These are phyloP conservation scores for Hyphopichia buzzinii DNA, from an alignment of 1,139 yeast genomes.

Conservation along the genomic window DNA sequence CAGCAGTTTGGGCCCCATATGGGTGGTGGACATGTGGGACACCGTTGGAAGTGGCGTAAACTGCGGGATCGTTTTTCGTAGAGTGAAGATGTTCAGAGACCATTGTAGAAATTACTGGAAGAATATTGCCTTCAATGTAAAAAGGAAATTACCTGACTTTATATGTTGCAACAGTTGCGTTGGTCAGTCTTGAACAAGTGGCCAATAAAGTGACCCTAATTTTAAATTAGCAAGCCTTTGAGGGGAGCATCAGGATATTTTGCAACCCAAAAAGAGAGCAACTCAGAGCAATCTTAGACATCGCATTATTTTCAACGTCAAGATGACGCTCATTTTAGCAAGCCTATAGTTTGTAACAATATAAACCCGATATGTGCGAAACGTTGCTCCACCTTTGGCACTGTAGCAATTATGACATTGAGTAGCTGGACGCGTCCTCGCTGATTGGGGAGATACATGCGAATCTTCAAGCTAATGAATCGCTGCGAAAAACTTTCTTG, in stretches of 20 bases:
- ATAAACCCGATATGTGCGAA: too few relatives aligned
- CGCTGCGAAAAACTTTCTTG: too few relatives aligned
- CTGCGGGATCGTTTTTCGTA: constrained; percentile 18
- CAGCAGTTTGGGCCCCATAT: constrained; percentile 27
- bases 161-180: not conserved
- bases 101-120: constrained; percentile 12
- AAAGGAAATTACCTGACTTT: too few relatives aligned
- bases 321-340: too few relatives aligned
- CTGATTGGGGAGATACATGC: too few relatives aligned
- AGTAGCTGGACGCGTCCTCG: too few relatives aligned
- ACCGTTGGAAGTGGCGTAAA: constrained; percentile 28
- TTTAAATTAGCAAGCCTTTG: not conserved
- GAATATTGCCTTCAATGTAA: too few relatives aligned
- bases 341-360: too few relatives aligned
- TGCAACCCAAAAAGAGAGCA: not conserved
- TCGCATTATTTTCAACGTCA: too few relatives aligned
- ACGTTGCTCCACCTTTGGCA: too few relatives aligned
- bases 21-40: constrained; percentile 25
- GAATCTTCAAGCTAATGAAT: too few relatives aligned
- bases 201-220: not conserved
- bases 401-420: too few relatives aligned
- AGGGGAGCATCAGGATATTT: not conserved
- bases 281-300: not conserved
- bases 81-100: constrained; percentile 15
- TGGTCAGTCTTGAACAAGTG: not conserved